Conservation (phyloP, 805 yeast species). For the Ogataea ganodermae region DNA sequence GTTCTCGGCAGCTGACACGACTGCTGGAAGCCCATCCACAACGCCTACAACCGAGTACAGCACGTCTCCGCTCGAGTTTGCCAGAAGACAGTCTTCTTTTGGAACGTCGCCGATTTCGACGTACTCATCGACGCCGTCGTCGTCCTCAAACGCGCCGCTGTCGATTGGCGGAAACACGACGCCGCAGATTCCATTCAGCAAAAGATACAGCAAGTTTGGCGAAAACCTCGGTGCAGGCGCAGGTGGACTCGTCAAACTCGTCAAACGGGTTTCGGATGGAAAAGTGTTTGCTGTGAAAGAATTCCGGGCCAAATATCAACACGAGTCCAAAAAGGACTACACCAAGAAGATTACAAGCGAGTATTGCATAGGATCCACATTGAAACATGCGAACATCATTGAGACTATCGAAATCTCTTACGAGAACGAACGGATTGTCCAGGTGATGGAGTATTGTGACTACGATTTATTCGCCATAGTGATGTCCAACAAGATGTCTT, state of each 20-base stretch:
- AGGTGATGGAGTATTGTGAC: conserved; percentile 94
- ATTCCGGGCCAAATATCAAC: conserved; percentile 72
- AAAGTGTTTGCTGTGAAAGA: conserved; percentile 90
- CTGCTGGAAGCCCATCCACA: conserved; percentile 9
- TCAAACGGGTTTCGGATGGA: conserved; percentile 64
- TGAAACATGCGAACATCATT: conserved; percentile 86
- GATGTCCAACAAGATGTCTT: conserved; percentile 86
- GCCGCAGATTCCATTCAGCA: conserved; percentile 62
- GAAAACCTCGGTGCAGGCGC: conserved; percentile 93
- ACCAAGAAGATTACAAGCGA: conserved; percentile 92
- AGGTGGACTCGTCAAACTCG: conserved; percentile 84
- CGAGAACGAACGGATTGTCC: conserved; percentile 82
- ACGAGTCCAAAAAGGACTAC: conserved; percentile 81
- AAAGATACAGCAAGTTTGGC: conserved; percentile 78
- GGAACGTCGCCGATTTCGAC: conserved; percentile 18
- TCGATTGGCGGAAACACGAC: conserved; percentile 42
- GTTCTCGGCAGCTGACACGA: conserved; percentile 3
- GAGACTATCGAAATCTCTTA: conserved; percentile 90
- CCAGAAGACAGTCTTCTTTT: conserved; percentile 15
- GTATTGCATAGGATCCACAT: conserved; percentile 89
- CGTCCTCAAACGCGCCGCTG: conserved; percentile 17
- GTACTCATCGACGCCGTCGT: conserved; percentile 11
- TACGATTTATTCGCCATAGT: conserved; percentile 92
- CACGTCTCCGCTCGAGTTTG: conserved; percentile 25
- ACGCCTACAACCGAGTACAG: conserved; percentile 21